phyloP scores from a whole-genome alignment of 768 basidiomycete genomes.

The Lanmaoa rubissima region DNA sequence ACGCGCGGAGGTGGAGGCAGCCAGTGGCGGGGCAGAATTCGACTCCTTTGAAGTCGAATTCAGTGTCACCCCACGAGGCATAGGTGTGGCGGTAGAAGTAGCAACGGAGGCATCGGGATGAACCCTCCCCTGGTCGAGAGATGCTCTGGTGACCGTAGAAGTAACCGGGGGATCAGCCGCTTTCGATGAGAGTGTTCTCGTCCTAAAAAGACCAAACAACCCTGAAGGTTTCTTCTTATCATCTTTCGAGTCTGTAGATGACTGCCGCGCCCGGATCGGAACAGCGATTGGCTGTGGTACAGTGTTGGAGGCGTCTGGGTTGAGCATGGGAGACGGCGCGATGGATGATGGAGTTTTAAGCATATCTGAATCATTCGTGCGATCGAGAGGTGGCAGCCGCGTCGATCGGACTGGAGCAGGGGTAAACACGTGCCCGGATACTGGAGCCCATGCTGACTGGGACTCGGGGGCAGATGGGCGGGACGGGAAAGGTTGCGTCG shows the following conservation, averaged over 20 bases:
- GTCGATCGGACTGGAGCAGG: slow-evolving; percentile 30
- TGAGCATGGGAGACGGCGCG: slow-evolving; percentile 46
- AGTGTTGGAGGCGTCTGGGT: slow-evolving; percentile 27
- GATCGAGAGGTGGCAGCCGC: slow-evolving; percentile 27
- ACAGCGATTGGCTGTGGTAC: slow-evolving; percentile 7
- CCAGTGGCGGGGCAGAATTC: background rate
- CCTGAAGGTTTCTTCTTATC: slow-evolving; percentile 33
- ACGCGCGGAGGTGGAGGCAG: slow-evolving; percentile 6
- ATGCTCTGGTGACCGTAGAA: slow-evolving; percentile 19
- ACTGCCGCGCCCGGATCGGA: slow-evolving; percentile 24
- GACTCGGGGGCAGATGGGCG: slow-evolving; percentile 19
- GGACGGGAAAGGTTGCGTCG: slow-evolving; percentile 32
- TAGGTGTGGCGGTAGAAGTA: slow-evolving; percentile 1
- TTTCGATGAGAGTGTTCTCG: slow-evolving; percentile 33
- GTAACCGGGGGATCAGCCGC: slow-evolving; percentile 22
- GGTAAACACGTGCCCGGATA: slow-evolving; percentile 31
- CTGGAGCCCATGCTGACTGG: slow-evolving; percentile 25
- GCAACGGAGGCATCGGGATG: slow-evolving; percentile 7
- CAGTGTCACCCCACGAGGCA: slow-evolving; percentile 14
- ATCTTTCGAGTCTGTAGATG: slow-evolving; percentile 33
- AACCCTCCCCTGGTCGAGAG: slow-evolving; percentile 21
- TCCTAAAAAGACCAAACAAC: slow-evolving; percentile 30
- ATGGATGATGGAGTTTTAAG: slow-evolving; percentile 67
- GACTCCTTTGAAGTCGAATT: slow-evolving; percentile 20
- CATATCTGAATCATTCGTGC: slow-evolving; percentile 47